These are phyloP conservation scores for Cymbidium sinense DNA, from an alignment of 106 monocot species.

Conservation along the genomic window DNA sequence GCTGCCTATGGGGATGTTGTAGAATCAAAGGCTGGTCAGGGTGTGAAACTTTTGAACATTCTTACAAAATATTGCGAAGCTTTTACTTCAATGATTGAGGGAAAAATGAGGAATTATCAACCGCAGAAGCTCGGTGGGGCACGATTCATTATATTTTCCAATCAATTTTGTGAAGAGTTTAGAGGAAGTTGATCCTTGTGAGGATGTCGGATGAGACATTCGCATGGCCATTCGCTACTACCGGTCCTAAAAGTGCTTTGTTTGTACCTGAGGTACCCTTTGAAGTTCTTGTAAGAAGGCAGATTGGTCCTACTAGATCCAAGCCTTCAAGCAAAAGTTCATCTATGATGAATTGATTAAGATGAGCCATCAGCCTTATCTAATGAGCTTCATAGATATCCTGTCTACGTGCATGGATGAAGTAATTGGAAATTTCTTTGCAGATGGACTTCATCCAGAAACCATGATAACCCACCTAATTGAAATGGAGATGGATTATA, in stretches of 20 bases:
- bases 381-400: slow-evolving; percentile 85
- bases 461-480: slow-evolving; percentile 93
- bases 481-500: slow-evolving; percentile 99
- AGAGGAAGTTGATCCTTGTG: slow-evolving; percentile 98
- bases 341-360: slow-evolving; percentile 96
- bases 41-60: slow-evolving; percentile 78
- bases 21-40: slow-evolving; percentile 92
- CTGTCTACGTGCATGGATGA: slow-evolving; percentile 85
- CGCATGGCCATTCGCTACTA: slow-evolving; percentile 95
- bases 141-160: slow-evolving; percentile 99
- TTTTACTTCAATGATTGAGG: slow-evolving; percentile 90
- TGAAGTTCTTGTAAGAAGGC: slow-evolving; percentile 93
- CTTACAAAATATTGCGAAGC: slow-evolving; percentile 96
- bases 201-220: slow-evolving; percentile 92
- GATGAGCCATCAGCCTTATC: slow-evolving; percentile 86
- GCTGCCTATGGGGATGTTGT: slow-evolving; percentile 82
- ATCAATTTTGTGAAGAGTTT: slow-evolving; percentile 93
- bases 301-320: slow-evolving; percentile 93
- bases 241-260: slow-evolving; percentile 83
- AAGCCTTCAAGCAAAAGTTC: slow-evolving; percentile 89
- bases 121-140: slow-evolving; percentile 91
- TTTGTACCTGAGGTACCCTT: slow-evolving; percentile 99
- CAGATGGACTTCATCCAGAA: slow-evolving; percentile 90
- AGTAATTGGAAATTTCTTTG: slow-evolving; percentile 81
- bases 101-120: slow-evolving; percentile 91